Evolutionary conservation across 2,329 filamentous ascomycete genomes (phyloP).

Genomic region (Pezicula rhizophila): DNA sequence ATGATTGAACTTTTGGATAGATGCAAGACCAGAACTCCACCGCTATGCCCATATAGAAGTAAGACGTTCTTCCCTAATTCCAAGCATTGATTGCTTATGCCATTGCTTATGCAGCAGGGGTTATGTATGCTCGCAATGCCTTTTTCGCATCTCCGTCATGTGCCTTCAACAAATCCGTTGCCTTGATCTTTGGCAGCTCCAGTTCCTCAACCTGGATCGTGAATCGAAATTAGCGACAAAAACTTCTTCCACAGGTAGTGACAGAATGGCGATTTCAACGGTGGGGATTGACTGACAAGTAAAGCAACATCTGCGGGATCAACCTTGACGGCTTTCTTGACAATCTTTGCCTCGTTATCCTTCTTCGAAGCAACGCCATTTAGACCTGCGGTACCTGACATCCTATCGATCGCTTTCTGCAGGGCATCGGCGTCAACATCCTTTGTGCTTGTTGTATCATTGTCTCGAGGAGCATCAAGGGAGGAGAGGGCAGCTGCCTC

Average conservation of each 20-base stretch:
- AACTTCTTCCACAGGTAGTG: background rate
- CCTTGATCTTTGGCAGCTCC: conserved; percentile 64
- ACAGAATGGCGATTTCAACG: background rate
- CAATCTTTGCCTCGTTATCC: conserved; percentile 44
- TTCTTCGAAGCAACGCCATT: conserved; percentile 31
- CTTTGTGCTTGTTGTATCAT: conserved; percentile 37
- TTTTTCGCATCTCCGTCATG: conserved; percentile 65
- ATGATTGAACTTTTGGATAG: background rate
- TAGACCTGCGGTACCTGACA: conserved; percentile 34
- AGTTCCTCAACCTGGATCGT: conserved; percentile 59
- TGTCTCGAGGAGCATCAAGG: conserved; percentile 49
- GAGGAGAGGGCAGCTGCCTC: conserved; percentile 67
- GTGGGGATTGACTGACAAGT: conserved; percentile 44
- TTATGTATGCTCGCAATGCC: conserved; percentile 58
- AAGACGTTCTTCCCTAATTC: background rate
- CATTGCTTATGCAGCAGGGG: conserved; percentile 15
- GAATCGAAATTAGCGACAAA: conserved; percentile 8
- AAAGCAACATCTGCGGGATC: conserved; percentile 65
- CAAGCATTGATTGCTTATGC: conserved; percentile 6
- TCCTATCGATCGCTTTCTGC: conserved; percentile 63
- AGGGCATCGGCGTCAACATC: conserved; percentile 64
- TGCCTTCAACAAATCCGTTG: conserved; percentile 66
- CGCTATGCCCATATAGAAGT: conserved; percentile 13
- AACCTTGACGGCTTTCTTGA: conserved; percentile 61
- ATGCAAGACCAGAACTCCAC: conserved; percentile 9